Percentiles rank a stretch among this genome's conserved stretches.
Evolutionary conservation across 108 stramenopile genomes (phyloP).

Genomic region (Chaetoceros muelleri): DNA sequence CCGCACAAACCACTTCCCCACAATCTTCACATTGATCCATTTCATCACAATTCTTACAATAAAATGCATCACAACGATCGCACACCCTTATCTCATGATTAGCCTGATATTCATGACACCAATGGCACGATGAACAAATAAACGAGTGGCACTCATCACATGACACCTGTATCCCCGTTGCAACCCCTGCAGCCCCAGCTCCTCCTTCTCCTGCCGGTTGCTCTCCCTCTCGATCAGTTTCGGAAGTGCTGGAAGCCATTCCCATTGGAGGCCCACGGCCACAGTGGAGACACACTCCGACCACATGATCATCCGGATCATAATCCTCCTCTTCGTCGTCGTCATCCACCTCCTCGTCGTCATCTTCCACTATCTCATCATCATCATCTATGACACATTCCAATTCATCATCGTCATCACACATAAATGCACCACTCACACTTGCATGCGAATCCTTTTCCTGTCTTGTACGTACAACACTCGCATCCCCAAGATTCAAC

Average conservation of each 20-base stretch:
- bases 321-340: conserved; percentile 4
- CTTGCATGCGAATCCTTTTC: too few relatives aligned
- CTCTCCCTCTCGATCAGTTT: neutral
- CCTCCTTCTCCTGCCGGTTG: neutral
- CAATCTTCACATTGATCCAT: conserved; percentile 94
- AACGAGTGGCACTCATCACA: conserved; percentile 82
- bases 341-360: neutral
- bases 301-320: conserved; percentile 8
- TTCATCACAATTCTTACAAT: conserved; percentile 80
- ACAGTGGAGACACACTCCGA: conserved; percentile 6
- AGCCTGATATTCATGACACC: conserved; percentile 91
- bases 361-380: neutral
- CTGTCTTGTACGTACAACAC: neutral
- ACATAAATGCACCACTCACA: too few relatives aligned
- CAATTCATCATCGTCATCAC: too few relatives aligned
- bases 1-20: conserved; percentile 82
- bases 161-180: conserved; percentile 52
- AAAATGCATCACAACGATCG: conserved; percentile 89
- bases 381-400: too few relatives aligned
- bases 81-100: conserved; percentile 89
- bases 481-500: neutral
- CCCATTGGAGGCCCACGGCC: conserved; percentile 1
- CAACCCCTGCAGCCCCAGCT: neutral
- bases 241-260: conserved; percentile 3
- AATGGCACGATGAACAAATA: conserved; percentile 76